A percentile compares a stretch with the other conserved stretches of the same genome.
phyloP scores from a whole-genome alignment of 2,329 filamentous ascomycete genomes.

The Tympanopsis confertula region DNA sequence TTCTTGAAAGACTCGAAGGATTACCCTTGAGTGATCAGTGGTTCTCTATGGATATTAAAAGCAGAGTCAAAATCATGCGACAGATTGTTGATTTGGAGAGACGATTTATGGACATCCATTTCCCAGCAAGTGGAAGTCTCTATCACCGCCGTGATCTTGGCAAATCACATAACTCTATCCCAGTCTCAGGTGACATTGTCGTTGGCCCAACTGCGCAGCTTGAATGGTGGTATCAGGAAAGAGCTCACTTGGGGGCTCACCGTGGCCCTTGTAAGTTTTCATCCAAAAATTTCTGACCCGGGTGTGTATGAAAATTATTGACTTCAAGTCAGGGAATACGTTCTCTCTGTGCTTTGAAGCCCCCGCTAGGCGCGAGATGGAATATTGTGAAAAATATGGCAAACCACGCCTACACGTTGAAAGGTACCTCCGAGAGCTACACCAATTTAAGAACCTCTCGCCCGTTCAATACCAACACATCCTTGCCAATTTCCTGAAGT shows the following conservation, averaged over 20 bases:
- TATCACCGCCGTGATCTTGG: background rate
- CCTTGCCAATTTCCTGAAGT: background rate
- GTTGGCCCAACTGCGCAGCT: slow-evolving; percentile 12
- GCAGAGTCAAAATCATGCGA: background rate
- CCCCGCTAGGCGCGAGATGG: slow-evolving; percentile 11
- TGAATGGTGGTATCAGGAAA: slow-evolving; percentile 12
- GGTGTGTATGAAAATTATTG: background rate
- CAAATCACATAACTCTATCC: background rate
- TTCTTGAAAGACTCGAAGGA: slow-evolving; percentile 22
- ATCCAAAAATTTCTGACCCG: background rate
- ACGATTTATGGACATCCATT: background rate
- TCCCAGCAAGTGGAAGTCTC: background rate
- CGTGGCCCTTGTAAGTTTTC: slow-evolving; percentile 11
- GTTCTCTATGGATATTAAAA: slow-evolving; percentile 10
- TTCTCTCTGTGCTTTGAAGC: slow-evolving; percentile 6
- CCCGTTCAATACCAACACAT: slow-evolving; percentile 4
- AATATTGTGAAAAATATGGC: slow-evolving; percentile 10
- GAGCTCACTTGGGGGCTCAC: slow-evolving; percentile 8
- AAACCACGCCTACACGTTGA: slow-evolving; percentile 10
- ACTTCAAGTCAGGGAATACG: slow-evolving; percentile 1
- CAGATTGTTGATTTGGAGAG: background rate
- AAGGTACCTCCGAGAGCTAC: slow-evolving; percentile 9
- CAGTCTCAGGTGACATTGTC: slow-evolving; percentile 5
- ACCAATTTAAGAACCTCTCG: slow-evolving; percentile 6
- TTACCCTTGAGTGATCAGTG: slow-evolving; percentile 16